Evolutionary conservation across 805 yeast species (phyloP).

Genomic region (Barnettozyma populi): DNA sequence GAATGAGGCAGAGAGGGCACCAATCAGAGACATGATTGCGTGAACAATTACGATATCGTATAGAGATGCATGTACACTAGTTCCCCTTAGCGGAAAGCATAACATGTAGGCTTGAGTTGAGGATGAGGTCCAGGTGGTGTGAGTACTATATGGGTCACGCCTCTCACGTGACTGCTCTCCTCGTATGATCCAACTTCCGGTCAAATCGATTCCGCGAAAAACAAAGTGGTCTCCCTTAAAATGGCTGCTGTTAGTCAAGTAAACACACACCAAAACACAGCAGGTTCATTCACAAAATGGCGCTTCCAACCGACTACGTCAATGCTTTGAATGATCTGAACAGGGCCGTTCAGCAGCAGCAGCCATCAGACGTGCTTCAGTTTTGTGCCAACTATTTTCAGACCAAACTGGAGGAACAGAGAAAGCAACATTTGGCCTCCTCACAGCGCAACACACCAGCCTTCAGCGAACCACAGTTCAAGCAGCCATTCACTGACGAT

Average conservation of each 20-base stretch:
- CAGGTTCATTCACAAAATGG: conserved; percentile 18
- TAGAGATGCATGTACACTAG: too few species aligned
- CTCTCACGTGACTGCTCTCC: background rate
- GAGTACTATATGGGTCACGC: background rate
- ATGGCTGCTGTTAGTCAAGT: background rate
- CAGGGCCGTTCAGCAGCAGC: conserved; percentile 44
- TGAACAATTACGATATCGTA: background rate
- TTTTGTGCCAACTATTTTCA: conserved; percentile 73
- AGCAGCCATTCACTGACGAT: conserved; percentile 51
- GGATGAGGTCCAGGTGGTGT: too few species aligned
- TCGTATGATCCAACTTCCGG: background rate
- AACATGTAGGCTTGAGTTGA: background rate
- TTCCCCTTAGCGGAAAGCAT: too few species aligned
- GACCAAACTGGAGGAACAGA: conserved; percentile 53
- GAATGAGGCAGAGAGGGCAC: conserved; percentile 59
- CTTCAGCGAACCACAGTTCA: conserved; percentile 8
- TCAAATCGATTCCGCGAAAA: background rate
- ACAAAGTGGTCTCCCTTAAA: background rate
- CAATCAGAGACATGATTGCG: conserved; percentile 32
- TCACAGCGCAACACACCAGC: background rate
- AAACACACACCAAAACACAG: background rate
- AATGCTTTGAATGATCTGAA: conserved; percentile 62
- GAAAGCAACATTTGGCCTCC: conserved; percentile 40
- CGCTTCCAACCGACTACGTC: conserved; percentile 32
- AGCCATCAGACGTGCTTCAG: conserved; percentile 67